Evolutionary conservation across 2,329 filamentous ascomycete genomes (phyloP).

Genomic region (Clarireedia paspali): DNA sequence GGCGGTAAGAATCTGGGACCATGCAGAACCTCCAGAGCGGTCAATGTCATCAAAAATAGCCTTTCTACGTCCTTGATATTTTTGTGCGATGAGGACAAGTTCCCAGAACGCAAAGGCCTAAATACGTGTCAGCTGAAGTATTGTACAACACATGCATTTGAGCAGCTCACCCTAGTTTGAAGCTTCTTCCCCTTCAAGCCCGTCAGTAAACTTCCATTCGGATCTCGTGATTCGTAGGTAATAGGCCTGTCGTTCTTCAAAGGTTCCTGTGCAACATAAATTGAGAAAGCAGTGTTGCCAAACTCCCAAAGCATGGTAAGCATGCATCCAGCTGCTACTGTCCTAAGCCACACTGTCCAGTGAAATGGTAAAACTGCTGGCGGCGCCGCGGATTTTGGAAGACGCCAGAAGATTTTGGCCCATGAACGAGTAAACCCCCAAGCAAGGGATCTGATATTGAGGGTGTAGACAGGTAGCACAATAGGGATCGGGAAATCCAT

Average conservation of each 20-base stretch:
- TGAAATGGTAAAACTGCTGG: constrained; percentile 51
- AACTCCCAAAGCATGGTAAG: constrained; percentile 69
- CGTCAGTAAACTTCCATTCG: constrained; percentile 80
- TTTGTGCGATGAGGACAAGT: constrained; percentile 68
- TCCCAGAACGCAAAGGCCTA: constrained; percentile 89
- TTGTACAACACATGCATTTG: background rate
- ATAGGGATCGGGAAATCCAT: constrained; percentile 36
- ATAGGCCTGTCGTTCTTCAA: constrained; percentile 79
- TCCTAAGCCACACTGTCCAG: constrained; percentile 47
- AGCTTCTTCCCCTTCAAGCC: constrained; percentile 80
- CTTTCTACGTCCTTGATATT: constrained; percentile 63
- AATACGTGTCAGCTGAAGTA: constrained; percentile 13
- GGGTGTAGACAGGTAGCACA: constrained; percentile 43
- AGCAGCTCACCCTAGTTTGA: constrained; percentile 53
- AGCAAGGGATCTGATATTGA: constrained; percentile 52
- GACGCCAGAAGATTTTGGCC: constrained; percentile 64
- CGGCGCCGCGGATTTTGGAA: constrained; percentile 63
- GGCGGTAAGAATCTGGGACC: constrained; percentile 66
- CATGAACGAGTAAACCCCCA: constrained; percentile 67
- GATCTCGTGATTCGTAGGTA: constrained; percentile 78
- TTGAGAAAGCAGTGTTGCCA: constrained; percentile 68
- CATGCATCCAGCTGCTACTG: constrained; percentile 54
- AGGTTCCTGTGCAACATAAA: constrained; percentile 74
- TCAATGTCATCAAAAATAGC: constrained; percentile 84
- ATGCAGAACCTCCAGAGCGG: constrained; percentile 69